Conservation (phyloP, 768 basidiomycete genomes). For the Rhizopogon vesiculosus region DNA sequence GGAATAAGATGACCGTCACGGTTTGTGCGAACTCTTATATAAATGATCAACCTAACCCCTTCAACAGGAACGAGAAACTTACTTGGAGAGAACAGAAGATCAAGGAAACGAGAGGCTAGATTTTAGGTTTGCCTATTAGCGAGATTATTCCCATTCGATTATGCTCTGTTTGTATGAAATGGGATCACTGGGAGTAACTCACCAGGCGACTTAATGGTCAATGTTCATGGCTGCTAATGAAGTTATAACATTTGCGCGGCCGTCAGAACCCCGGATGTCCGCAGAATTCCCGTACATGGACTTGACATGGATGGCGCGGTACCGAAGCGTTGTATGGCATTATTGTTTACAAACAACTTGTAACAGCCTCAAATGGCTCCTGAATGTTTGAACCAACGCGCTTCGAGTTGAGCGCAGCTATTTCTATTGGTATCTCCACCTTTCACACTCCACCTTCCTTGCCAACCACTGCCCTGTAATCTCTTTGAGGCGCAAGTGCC, state of each 20-base stretch:
- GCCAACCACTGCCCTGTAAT: no score
- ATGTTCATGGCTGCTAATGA: no score
- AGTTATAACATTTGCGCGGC: no score
- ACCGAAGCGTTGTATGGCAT: no score
- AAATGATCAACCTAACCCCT: constrained; percentile 19
- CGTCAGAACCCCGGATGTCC: no score
- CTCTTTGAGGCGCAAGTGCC: neutral
- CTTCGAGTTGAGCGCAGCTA: no score
- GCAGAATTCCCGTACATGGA: no score
- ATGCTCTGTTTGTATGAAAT: neutral
- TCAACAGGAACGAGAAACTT: constrained; percentile 47
- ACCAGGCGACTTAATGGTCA: neutral
- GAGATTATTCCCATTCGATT: neutral
- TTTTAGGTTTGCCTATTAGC: constrained; percentile 56
- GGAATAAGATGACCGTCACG: constrained; percentile 46
- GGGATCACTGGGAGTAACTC: neutral
- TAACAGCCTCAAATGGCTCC: no score
- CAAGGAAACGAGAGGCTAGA: constrained; percentile 56
- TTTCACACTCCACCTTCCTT: neutral
- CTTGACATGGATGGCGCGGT: no score
- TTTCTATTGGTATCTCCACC: neutral
- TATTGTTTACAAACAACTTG: no score
- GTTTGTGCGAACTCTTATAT: constrained; percentile 27
- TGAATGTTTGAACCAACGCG: no score
- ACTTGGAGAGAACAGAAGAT: constrained; percentile 58